Percentiles rank a stretch among this genome's conserved stretches.
Evolutionary conservation across 805 yeast genomes (phyloP).

Genomic region (Candida ipomoeae): DNA sequence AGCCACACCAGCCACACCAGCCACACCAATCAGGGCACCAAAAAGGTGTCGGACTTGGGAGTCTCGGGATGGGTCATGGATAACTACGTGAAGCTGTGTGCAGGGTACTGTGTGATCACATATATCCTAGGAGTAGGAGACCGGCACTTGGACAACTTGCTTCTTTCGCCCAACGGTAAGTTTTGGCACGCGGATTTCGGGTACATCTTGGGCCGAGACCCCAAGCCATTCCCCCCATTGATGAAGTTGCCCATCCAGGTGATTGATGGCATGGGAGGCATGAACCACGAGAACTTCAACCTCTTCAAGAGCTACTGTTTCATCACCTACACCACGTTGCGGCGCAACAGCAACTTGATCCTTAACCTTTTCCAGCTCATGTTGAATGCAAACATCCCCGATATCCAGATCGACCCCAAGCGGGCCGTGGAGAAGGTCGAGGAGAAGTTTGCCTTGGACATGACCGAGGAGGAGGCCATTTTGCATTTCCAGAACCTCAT

Average conservation of each 20-base stretch:
- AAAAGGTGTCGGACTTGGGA: slow-evolving; percentile 34
- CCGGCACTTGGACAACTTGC: slow-evolving; percentile 86
- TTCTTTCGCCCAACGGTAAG: slow-evolving; percentile 72
- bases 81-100: slow-evolving; percentile 89
- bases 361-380: slow-evolving; percentile 87
- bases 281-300: slow-evolving; percentile 76
- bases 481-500: slow-evolving; percentile 90
- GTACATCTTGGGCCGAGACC: slow-evolving; percentile 92
- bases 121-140: slow-evolving; percentile 96
- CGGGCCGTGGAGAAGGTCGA: slow-evolving; percentile 87
- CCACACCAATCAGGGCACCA: background rate
- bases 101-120: slow-evolving; percentile 96
- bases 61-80: slow-evolving; percentile 76
- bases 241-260: slow-evolving; percentile 97
- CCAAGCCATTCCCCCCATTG: slow-evolving; percentile 97
- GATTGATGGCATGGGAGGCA: slow-evolving; percentile 97
- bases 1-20: background rate
- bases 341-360: slow-evolving; percentile 86
- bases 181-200: slow-evolving; percentile 99
- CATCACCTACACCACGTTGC: slow-evolving; percentile 83
- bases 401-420: slow-evolving; percentile 75
- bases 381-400: slow-evolving; percentile 92
- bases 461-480: slow-evolving; percentile 95
- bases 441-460: slow-evolving; percentile 88
- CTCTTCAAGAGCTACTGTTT: slow-evolving; percentile 90